Evolutionary conservation across 2,329 filamentous ascomycete species (phyloP).

Genomic region (Trichoderma koningii): DNA sequence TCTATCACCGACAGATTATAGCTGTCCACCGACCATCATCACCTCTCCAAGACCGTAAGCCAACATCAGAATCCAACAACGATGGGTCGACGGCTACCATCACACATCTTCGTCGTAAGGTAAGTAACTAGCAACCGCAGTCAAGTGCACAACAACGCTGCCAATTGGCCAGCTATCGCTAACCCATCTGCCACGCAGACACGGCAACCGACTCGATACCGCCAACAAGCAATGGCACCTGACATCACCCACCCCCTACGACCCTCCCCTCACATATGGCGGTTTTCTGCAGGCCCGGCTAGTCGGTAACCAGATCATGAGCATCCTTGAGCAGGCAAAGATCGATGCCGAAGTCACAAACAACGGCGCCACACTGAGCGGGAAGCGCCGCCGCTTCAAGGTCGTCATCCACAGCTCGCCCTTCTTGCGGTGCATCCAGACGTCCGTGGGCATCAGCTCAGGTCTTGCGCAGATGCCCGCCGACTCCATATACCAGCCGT

Average conservation of each 20-base stretch:
- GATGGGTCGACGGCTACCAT: constrained; percentile 44
- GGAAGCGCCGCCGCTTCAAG: constrained; percentile 65
- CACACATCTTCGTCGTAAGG: constrained; percentile 50
- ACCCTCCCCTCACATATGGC: constrained; percentile 90
- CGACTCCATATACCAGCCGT: constrained; percentile 39
- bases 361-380: constrained; percentile 30
- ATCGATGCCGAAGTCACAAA: constrained; percentile 44
- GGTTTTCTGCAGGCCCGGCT: constrained; percentile 87
- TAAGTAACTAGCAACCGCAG: constrained; percentile 29
- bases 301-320: constrained; percentile 81
- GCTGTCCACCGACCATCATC: background rate
- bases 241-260: constrained; percentile 89
- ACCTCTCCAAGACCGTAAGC: background rate
- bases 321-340: constrained; percentile 61
- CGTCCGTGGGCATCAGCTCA: constrained; percentile 82
- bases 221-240: constrained; percentile 96
- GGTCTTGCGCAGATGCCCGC: constrained; percentile 67
- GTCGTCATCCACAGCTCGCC: constrained; percentile 92
- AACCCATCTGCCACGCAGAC: constrained; percentile 52
- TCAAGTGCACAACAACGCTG: background rate
- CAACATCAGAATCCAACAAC: constrained; percentile 5
- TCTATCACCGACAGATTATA: background rate
- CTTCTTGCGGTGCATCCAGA: constrained; percentile 90
- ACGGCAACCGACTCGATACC: constrained; percentile 90
- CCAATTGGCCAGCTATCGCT: constrained; percentile 3